These are phyloP conservation scores for Pseudogymnoascus sp. DNA, from an alignment of 2,329 filamentous ascomycete species.

Conservation along the genomic window DNA sequence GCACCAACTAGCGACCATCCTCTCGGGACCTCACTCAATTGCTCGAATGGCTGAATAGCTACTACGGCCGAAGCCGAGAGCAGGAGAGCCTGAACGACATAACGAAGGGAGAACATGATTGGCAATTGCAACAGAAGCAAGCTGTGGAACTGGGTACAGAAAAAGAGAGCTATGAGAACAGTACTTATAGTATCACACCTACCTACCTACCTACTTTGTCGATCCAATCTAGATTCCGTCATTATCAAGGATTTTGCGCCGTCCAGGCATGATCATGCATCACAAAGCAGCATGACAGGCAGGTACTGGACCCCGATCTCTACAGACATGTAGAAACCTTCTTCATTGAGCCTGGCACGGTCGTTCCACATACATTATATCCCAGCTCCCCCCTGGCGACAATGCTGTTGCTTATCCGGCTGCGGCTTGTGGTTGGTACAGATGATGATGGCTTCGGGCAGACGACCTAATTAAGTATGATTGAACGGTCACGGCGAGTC, in stretches of 20 bases:
- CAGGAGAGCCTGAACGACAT: conserved; percentile 17
- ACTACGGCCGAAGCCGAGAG: conserved; percentile 14
- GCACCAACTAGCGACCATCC: conserved; percentile 20
- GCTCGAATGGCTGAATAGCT: conserved; percentile 20
- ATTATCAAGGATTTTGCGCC: background rate
- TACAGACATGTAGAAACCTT: background rate
- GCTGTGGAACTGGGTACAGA: background rate
- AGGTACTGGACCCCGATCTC: background rate
- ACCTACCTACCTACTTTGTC: background rate
- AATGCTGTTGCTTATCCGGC: background rate
- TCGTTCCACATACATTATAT: background rate
- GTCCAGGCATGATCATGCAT: background rate
- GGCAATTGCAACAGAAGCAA: background rate
- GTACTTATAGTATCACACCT: conserved; percentile 3
- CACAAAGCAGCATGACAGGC: background rate
- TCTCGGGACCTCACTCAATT: conserved; percentile 17
- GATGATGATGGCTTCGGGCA: background rate
- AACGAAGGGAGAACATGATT: conserved; percentile 17
- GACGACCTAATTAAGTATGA: background rate
- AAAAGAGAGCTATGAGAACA: background rate
- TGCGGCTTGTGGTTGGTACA: background rate
- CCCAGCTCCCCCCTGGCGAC: background rate
- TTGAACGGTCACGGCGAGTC: background rate
- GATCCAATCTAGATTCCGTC: background rate
- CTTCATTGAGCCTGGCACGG: conserved; percentile 2